Base-by-base conservation (phyloP, 2,329 filamentous ascomycete species). In the Clonostachys chloroleuca region DNA sequence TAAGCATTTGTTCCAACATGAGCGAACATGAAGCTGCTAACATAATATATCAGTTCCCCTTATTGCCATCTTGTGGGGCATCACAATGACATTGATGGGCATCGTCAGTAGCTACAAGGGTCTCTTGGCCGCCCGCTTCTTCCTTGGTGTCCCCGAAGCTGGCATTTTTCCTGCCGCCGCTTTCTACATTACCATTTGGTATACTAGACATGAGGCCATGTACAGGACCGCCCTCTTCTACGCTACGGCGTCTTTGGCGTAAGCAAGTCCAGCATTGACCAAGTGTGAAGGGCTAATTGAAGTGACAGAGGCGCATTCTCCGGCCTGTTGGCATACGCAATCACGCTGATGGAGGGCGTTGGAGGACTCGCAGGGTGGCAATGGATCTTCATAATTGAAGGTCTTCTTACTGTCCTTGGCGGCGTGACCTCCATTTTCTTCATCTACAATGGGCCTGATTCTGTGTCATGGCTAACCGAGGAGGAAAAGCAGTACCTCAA, bases 291-390 rank as follows among this genome's bases (percentile, higher is more conserved):
- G 14, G 5, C n/a, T 40, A 30, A 30, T 2, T 30, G 8, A 30
- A 2, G 4, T 20, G 17, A 10, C 16, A 45, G 44, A n/a, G 42
- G 42, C 30, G 42, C 42, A 12, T 89, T 83, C 53, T 86, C 86
- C 9, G 87, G 87, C 3, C 74, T 88, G 2, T 77, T 91, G 9
- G 87, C 87, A 1, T 89, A 84, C 51, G 85, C 74, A 1, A 84
- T 90, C 50, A 83, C 84, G 0, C 82, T 85, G 56, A 86, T 91
- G 80, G 82, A 89, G 54, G 75, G 78, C 7, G 63, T 78, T 2
- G 64, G 68, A 1, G 84, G 84, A 3, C 70, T 84, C 18, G 70
- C 75, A 4, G 87, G 81, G 10, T 91, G 87, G 87, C 73, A 86
- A 24, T 91, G 73, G 79, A 73, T 81, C 33, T 81, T 81, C 54